Base-by-base conservation (phyloP, 257 asterid genomes). In the Pogostemon cablin region DNA sequence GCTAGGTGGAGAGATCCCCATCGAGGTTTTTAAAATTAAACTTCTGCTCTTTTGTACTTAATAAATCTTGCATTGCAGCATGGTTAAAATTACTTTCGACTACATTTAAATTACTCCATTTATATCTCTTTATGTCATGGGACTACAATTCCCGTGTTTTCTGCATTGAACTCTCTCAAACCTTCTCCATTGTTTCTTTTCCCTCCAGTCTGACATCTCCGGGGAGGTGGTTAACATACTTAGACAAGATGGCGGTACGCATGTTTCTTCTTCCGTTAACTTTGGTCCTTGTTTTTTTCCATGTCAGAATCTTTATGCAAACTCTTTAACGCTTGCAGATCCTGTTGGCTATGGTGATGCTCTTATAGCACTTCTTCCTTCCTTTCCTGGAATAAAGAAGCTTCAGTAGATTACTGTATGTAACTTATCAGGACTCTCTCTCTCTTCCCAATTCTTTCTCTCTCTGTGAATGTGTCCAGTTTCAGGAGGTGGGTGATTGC, bases 191-290 rank as follows among this genome's bases (percentile, higher is more conserved):
- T 11, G 1, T 20, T 72, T 53, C 43, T 11, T 42, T 0, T 47
- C 61, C 67, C 61, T 43, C 15, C 83, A 93, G 98, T 77, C 92
- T 9, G 89, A 88, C 54, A 25, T 80, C 67, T 32, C 96, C 0
- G 98, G 98, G 62, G 96, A 93, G 87, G 96, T 93, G 47, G 85
- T 83, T 62, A 90, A 75, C 84, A 88, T 93, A 70, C 86, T 90
- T 9, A 67, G 56, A 76, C 50, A 82, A 75, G 97, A 93, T 49
- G 98, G 97, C 2, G 98, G 98, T 90, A 84, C 35, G 88, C 52
- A 42, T 86, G 52, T 49, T 67, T 50, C 39, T 60, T 62, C 7
- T 9, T 47, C 41, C 40, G 3, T 35, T 35, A n/a, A 7, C 32
- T 50, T 60, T 5, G 58, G 0, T 46, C 17, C 12, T n/a, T 46